Percentiles rank a stretch among this genome's conserved stretches.
Conservation (phyloP, 2,329 filamentous ascomycete species). For the Didymella pinodella region DNA sequence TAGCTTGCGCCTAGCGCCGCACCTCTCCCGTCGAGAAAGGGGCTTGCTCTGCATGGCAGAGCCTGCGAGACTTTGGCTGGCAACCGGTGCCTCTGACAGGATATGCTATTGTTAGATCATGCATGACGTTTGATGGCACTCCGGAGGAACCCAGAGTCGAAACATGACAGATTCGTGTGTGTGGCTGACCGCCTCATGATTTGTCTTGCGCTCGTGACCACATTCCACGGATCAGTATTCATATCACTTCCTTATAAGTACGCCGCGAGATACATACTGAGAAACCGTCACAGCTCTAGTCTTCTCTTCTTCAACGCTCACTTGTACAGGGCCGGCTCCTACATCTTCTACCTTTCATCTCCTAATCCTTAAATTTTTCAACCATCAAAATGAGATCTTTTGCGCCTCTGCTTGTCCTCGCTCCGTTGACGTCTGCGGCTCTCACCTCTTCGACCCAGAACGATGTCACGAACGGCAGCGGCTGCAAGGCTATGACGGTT, state of each 20-base stretch:
- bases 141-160: constrained; percentile 12
- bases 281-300: background rate
- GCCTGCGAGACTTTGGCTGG: constrained; percentile 1
- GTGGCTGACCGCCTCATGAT: background rate
- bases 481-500: constrained; percentile 59
- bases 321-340: constrained; percentile 4
- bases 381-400: constrained; percentile 26
- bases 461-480: constrained; percentile 38
- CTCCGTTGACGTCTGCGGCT: constrained; percentile 26
- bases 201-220: constrained; percentile 6
- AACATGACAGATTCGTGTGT: constrained; percentile 24
- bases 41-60: constrained; percentile 17
- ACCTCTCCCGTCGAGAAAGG: constrained; percentile 11
- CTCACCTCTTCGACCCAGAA: constrained; percentile 37
- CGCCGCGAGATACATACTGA: background rate
- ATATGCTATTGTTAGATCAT: constrained; percentile 15
- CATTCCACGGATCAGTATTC: background rate
- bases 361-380: constrained; percentile 3
- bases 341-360: background rate
- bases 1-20: constrained; percentile 5
- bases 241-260: constrained; percentile 6
- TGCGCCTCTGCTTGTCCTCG: constrained; percentile 21
- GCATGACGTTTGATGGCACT: constrained; percentile 29
- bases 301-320: background rate
- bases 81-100: constrained; percentile 8